Base-by-base conservation (phyloP, 345 rosid genomes). In the Anastatica hierochuntica region DNA sequence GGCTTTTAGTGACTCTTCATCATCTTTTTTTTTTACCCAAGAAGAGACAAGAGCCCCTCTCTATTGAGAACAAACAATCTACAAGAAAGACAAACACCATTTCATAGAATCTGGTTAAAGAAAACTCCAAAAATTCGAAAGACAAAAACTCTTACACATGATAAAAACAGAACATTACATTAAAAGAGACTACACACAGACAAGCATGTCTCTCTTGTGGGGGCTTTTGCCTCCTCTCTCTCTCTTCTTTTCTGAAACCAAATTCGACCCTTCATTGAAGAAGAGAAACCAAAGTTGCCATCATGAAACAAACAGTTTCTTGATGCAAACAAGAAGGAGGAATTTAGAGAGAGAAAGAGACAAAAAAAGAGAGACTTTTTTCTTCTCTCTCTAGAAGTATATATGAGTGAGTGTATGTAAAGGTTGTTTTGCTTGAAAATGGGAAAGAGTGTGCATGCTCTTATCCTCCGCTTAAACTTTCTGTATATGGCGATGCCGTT, bases 401-500 rank as follows among this genome's bases (percentile, higher is more conserved):
- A 23, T 29, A 29, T 29, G 44, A 43, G 56, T 49, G 33, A 43
- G 30, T 58, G 43, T 48, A 64, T 31, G 17, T 33, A 29, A 3
- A 29, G 24, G 33, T 29, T 29, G 21, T 43, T 57, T 72, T 68
- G 78, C 70, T 73, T 58, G 64, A 59, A 66, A 79, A 73, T 49
- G 56, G 75, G 74, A 72, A 69, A 72, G 71, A 68, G 89, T 56
- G 81, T 70, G 84, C 75, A 58, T 59, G 72, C 80, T 75, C 79
- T 72, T 79, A 69, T 75, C 81, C 81, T 76, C 70, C 76, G 76
- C 83, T 60, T 67, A 65, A 71, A 72, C 82, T 79, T 76, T 72
- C 85, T 72, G 78, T 55, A 76, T 43, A 72, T 71, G 74, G 81
- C 65, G 82, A 77, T 79, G 74, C 67, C 88, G 69, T 89, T 49